Evolutionary conservation across 1,284 basidiomycete species (phyloP).

Genomic region (Hymenochaete sp.): DNA sequence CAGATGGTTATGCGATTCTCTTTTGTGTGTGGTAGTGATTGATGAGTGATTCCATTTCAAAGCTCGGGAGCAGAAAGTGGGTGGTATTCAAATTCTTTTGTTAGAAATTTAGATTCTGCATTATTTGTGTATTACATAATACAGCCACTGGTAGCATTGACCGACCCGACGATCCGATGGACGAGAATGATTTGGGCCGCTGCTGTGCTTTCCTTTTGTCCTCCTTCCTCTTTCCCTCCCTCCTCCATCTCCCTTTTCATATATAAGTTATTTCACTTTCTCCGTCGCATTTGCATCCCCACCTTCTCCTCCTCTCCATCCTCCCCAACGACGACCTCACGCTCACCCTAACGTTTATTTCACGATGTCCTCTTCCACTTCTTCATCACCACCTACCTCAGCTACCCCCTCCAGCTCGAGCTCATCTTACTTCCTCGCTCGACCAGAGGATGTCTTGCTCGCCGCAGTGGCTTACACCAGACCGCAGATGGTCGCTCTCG

Average conservation of each 20-base stretch:
- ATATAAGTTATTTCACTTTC: not conserved
- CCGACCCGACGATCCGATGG: too few species aligned
- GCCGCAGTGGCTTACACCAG: slow-evolving; percentile 41
- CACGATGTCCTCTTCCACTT: slow-evolving; percentile 1
- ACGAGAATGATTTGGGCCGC: too few species aligned
- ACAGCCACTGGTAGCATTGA: too few species aligned
- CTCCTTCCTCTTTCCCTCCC: not conserved
- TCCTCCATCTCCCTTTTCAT: not conserved
- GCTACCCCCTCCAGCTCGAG: not conserved
- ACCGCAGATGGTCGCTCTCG: slow-evolving; percentile 34
- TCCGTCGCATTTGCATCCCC: slow-evolving; percentile 1
- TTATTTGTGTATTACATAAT: too few species aligned
- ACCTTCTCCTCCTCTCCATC: not conserved
- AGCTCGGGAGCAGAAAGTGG: too few species aligned
- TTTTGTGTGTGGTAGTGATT: too few species aligned
- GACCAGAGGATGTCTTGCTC: slow-evolving; percentile 32
- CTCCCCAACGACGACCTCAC: slow-evolving; percentile 1
- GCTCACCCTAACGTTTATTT: not conserved
- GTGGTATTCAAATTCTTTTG: too few species aligned
- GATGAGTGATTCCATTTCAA: too few species aligned
- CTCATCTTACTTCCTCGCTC: not conserved
- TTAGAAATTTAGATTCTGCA: too few species aligned
- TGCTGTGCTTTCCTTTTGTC: too few species aligned
- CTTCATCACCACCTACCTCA: not conserved
- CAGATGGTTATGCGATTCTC: too few species aligned